These are phyloP conservation scores for Mallotus nudiflorus DNA, from an alignment of 345 rosid species.

Conservation along the genomic window DNA sequence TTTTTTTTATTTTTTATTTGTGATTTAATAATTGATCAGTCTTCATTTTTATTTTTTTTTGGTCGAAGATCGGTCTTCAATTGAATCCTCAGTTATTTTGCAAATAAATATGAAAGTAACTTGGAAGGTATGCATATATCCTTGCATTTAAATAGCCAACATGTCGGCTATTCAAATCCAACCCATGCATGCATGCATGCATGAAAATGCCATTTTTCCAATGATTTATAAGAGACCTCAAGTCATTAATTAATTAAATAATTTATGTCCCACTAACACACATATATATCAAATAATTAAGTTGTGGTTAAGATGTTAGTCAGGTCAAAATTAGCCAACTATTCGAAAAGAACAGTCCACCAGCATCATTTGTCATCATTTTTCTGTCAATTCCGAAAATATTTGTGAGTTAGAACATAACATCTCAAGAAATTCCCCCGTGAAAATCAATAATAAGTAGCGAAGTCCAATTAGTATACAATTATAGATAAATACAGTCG, in stretches of 20 bases:
- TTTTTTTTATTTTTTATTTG: too few species aligned
- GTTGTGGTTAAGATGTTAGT: constrained; percentile 1
- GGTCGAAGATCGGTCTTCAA: too few species aligned
- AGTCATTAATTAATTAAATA: not conserved
- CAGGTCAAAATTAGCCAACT: constrained; percentile 14
- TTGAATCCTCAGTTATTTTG: not conserved
- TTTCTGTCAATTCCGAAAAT: too few species aligned
- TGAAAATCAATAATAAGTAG: too few species aligned
- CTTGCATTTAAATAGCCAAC: too few species aligned
- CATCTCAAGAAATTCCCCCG: not conserved
- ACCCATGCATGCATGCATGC: not conserved
- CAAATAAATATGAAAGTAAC: not conserved
- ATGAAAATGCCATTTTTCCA: not conserved
- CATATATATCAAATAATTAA: not conserved
- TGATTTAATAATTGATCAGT: too few species aligned
- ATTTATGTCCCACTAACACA: not conserved
- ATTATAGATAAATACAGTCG: too few species aligned
- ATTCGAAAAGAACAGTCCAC: not conserved
- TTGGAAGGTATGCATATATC: too few species aligned
- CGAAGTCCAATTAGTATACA: too few species aligned
- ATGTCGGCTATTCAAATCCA: not conserved
- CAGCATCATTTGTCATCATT: constrained; percentile 2
- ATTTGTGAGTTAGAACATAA: not conserved
- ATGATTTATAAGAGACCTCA: not conserved
- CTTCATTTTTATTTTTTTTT: too few species aligned